Evolutionary conservation across 352 stramenopile species (phyloP).

Genomic region (Pythium dissimile): DNA sequence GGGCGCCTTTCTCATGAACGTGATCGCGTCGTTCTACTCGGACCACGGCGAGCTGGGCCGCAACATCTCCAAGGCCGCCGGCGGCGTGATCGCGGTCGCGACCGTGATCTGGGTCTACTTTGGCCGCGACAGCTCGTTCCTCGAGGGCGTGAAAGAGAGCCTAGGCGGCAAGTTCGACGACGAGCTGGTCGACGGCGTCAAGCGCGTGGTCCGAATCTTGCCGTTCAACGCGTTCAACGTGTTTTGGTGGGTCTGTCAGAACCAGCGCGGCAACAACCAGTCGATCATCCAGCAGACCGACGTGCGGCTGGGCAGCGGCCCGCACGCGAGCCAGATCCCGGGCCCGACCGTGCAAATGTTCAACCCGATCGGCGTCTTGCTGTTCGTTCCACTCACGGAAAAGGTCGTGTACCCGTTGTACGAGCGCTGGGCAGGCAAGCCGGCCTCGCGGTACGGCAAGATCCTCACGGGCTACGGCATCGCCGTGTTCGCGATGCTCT

Average conservation of each 20-base stretch:
- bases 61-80: slow-evolving; percentile 12
- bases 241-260: slow-evolving; percentile 31
- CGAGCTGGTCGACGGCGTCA: slow-evolving; percentile 40
- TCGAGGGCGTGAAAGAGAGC: slow-evolving; percentile 37
- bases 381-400: slow-evolving; percentile 17
- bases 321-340: slow-evolving; percentile 20
- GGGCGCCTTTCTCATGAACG: slow-evolving; percentile 22
- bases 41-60: slow-evolving; percentile 14
- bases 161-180: slow-evolving; percentile 37
- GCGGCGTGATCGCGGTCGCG: slow-evolving; percentile 19
- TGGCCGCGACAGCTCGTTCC: slow-evolving; percentile 30
- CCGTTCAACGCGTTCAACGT: slow-evolving; percentile 45
- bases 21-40: slow-evolving; percentile 22
- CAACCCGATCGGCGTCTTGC: slow-evolving; percentile 22
- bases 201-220: slow-evolving; percentile 43
- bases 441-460: slow-evolving; percentile 16
- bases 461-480: slow-evolving; percentile 16
- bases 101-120: slow-evolving; percentile 37
- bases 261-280: slow-evolving; percentile 35
- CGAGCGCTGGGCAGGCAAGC: slow-evolving; percentile 9
- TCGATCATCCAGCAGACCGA: slow-evolving; percentile 34
- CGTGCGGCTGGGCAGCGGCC: slow-evolving; percentile 17
- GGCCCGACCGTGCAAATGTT: slow-evolving; percentile 29
- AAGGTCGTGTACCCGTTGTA: slow-evolving; percentile 18
- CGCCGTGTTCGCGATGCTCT: slow-evolving; percentile 17